Evolutionary conservation across 1,284 basidiomycete species (phyloP), one percentile per base, ranked within the genome.

Genomic region (Lignosus rhinocerotis): DNA sequence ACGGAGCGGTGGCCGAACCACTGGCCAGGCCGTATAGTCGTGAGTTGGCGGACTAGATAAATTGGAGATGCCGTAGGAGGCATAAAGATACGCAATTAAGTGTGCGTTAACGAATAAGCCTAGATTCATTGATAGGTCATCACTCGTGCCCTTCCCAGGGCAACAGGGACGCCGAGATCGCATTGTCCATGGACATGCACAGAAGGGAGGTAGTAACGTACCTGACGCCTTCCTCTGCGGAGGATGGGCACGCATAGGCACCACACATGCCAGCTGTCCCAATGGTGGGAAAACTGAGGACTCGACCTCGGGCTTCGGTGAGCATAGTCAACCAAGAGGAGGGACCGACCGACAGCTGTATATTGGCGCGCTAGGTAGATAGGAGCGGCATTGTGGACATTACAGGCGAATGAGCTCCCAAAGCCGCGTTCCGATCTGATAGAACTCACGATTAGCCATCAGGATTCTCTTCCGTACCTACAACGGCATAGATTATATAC

Each of bases 111-210:
- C n/a, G 30, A 16, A 32, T 21, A 43, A 56, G 51, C 42, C 42
- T 51, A 38, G 41, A 44, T 21, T n/a, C 33, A 45, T 51, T 48
- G 48, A 51, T 51, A 19, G 9, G 8, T 12, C 17, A 25, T 41
- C 16, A 45, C 21, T 45, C 25, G 50, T 51, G n/a, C 36, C 21
- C 51, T 56, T 56, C 55, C 44, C 55, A 56, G 49, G 47, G 17
- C 33, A 14, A 16, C 34, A 51, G 38, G 51, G 51, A 45, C 44
- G 49, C 55, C 55, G 55, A 51, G n/a, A 45, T 43, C 41, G 43
- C 55, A 41, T 55, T 51, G 44, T 34, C 33, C 30, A n/a, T 11
- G 48, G 43, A 33, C 55, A 56, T 51, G 55, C 36, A 41, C 50
- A 56, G 17, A 19, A 36, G 42, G 55, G 48, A 56, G 48, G 55